Evolutionary conservation across 768 basidiomycete genomes (phyloP).

Genomic region (Pholiota microspora): DNA sequence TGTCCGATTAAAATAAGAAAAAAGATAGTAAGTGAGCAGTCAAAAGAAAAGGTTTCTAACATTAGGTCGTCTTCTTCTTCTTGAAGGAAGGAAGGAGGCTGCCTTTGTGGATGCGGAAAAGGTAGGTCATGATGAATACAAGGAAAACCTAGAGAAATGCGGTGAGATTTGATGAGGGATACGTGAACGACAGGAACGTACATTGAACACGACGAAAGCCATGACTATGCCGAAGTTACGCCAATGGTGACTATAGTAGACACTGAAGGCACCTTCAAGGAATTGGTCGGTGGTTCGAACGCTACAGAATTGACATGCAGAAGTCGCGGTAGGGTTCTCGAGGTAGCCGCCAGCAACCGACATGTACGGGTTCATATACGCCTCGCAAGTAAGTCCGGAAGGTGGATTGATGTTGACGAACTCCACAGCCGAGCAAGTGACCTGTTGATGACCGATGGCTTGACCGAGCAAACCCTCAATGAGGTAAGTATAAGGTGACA

Average conservation of each 20-base stretch:
- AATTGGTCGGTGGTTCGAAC: conserved; percentile 57
- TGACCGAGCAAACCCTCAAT: conserved; percentile 42
- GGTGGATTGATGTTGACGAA: conserved; percentile 53
- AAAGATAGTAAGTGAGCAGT: too few species aligned
- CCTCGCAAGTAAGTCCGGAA: conserved; percentile 47
- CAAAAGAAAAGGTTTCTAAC: too few species aligned
- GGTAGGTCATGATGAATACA: conserved; percentile 46
- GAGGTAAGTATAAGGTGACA: conserved; percentile 56
- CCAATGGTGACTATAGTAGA: conserved; percentile 54
- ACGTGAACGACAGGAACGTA: conserved; percentile 16
- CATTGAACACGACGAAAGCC: conserved; percentile 48
- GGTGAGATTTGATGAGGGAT: not conserved
- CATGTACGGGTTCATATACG: conserved; percentile 56
- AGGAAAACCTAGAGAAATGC: conserved; percentile 32
- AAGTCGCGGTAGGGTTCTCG: conserved; percentile 46
- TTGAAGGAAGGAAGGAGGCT: conserved; percentile 29
- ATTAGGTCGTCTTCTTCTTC: conserved; percentile 19
- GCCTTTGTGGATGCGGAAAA: conserved; percentile 46
- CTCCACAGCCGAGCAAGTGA: conserved; percentile 53
- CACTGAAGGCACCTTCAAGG: conserved; percentile 50
- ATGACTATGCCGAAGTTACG: conserved; percentile 51
- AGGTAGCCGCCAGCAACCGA: conserved; percentile 53
- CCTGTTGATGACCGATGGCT: conserved; percentile 36
- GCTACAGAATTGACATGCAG: conserved; percentile 58
- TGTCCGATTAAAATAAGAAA: not conserved